Evolutionary conservation across 2,329 filamentous ascomycete genomes (phyloP).

Genomic region (Curvularia eragrostidis): DNA sequence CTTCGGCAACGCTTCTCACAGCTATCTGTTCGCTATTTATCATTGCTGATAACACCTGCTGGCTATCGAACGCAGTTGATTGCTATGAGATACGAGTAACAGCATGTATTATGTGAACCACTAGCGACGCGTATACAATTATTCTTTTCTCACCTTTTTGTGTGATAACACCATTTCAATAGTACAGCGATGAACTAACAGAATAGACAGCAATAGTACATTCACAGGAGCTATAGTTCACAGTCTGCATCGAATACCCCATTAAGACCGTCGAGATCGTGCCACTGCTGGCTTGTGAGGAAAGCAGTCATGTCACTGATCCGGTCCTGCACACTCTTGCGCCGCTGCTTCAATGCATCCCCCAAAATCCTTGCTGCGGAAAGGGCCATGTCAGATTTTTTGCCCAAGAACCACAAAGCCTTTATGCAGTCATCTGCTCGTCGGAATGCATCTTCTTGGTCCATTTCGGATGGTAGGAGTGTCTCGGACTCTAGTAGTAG

Average conservation of each 20-base stretch:
- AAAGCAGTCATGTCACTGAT: constrained; percentile 35
- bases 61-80: too few species aligned
- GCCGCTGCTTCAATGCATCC: constrained; percentile 41
- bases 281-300: constrained; percentile 37
- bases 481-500: constrained; percentile 50
- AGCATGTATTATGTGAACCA: too few species aligned
- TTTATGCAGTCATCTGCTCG: constrained; percentile 59
- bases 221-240: constrained; percentile 15
- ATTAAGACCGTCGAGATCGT: constrained; percentile 30
- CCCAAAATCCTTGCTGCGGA: constrained; percentile 50
- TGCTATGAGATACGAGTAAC: too few species aligned
- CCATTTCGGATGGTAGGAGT: constrained; percentile 13
- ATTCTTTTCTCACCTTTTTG: not conserved
- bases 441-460: constrained; percentile 39
- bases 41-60: too few species aligned
- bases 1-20: not conserved
- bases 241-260: constrained; percentile 30
- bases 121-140: not conserved
- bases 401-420: constrained; percentile 62
- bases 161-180: not conserved
- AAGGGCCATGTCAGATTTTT: constrained; percentile 62
- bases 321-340: constrained; percentile 31
- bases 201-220: constrained; percentile 3
- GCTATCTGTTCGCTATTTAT: not conserved
- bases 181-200: not conserved